phyloP scores from a whole-genome alignment of 139 green algal genomes.

The Coelastrella sp. region DNA sequence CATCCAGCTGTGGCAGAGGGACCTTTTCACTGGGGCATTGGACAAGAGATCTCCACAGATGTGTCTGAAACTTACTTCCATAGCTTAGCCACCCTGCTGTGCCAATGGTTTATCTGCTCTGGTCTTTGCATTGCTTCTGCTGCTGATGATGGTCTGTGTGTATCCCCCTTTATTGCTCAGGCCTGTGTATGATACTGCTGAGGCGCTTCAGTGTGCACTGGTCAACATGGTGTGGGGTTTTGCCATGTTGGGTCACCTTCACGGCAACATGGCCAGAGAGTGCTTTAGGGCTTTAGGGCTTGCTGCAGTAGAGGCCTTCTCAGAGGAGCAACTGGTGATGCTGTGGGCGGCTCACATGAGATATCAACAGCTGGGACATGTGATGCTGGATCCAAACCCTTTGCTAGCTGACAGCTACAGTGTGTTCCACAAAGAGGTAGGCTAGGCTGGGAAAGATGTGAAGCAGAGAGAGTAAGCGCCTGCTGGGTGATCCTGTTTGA shows the following conservation, averaged over 20 bases:
- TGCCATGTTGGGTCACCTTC: slow-evolving; percentile 28
- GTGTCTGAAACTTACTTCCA: no score
- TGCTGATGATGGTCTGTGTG: not conserved
- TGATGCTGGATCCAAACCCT: slow-evolving; percentile 35
- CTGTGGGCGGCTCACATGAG: slow-evolving; percentile 21
- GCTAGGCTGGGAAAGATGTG: not conserved
- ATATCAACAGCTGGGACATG: slow-evolving; percentile 37
- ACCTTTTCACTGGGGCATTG: no score
- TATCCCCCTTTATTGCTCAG: not conserved
- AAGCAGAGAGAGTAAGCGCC: no score
- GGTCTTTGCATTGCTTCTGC: no score
- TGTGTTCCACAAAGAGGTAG: slow-evolving; percentile 37
- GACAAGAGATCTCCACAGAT: no score
- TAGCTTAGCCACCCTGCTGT: no score
- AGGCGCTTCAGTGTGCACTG: slow-evolving; percentile 30
- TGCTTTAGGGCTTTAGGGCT: slow-evolving; percentile 24
- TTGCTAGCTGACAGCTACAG: slow-evolving; percentile 41
- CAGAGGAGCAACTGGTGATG: slow-evolving; percentile 7
- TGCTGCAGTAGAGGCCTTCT: not conserved
- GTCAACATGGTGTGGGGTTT: slow-evolving; percentile 30
- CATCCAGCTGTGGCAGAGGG: no score
- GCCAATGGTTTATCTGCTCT: no score
- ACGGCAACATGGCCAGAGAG: slow-evolving; percentile 32
- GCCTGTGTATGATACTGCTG: slow-evolving; percentile 33
- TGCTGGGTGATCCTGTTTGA: no score